These are phyloP conservation scores for Aspergillus floridensis DNA, from an alignment of 2,329 filamentous ascomycete species.

Conservation along the genomic window DNA sequence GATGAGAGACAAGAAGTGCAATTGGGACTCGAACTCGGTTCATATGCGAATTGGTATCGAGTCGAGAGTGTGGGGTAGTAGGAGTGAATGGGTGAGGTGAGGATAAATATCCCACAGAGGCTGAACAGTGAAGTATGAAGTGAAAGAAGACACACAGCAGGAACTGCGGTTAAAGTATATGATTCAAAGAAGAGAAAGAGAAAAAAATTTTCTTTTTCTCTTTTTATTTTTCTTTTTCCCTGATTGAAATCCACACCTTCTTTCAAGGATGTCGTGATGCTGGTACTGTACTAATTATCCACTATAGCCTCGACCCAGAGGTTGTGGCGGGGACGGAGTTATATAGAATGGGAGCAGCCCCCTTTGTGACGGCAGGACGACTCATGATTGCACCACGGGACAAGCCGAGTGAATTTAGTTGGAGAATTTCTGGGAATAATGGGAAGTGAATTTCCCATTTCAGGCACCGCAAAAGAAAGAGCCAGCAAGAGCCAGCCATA, in stretches of 20 bases:
- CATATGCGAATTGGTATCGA: background rate
- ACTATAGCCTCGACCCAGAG: slow-evolving; percentile 16
- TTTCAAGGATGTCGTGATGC: slow-evolving; percentile 16
- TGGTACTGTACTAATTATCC: slow-evolving; percentile 5
- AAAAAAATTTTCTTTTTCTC: slow-evolving; percentile 11
- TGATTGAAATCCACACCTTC: background rate
- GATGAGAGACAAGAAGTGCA: background rate
- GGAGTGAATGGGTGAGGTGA: background rate
- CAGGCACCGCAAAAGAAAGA: slow-evolving; percentile 14
- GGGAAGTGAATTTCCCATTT: slow-evolving; percentile 5
- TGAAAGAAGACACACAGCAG: slow-evolving; percentile 1
- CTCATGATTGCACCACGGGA: slow-evolving; percentile 17
- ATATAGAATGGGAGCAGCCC: slow-evolving; percentile 17
- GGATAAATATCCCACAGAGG: background rate
- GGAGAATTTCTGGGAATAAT: no score
- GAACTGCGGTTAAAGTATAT: slow-evolving; percentile 14
- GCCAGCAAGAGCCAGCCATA: background rate
- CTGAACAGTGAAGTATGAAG: background rate
- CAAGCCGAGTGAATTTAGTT: background rate
- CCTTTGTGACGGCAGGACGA: slow-evolving; percentile 13
- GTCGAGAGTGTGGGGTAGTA: background rate
- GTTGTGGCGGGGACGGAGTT: slow-evolving; percentile 20
- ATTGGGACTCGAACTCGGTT: background rate
- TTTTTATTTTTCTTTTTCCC: slow-evolving; percentile 9
- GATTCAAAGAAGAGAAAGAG: background rate